Evolutionary conservation across 148 eudicot species (phyloP), one percentile per base, ranked within the genome.

Genomic region (Vaccinium macrocarpon): DNA sequence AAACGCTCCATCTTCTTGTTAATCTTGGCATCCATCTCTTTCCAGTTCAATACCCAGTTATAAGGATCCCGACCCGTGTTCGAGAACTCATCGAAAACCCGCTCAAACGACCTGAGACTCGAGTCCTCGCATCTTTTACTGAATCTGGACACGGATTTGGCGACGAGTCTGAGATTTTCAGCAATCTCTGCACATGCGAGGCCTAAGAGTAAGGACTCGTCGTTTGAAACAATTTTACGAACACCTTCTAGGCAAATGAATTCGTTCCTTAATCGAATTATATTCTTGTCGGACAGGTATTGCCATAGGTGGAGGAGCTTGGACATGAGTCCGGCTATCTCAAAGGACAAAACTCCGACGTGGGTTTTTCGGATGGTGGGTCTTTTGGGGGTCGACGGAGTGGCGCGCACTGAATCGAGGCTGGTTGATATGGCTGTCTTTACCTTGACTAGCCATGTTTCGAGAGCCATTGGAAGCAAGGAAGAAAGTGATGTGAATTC

Each of bases 171-270:
- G 18, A 96, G 83, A 73, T 85, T 90, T 10, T 92, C 91, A 25
- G 91, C 85, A 59, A 93, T 78, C 82, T 96, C 99, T 0, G 98
- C 93, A 32, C 92, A 91, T 6, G 97, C 94, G 10, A 96, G 87
- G 66, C 89, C 82, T 8, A 93, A 85, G n/a, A 96, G 91, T 81
- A 96, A 94, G 19, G 89, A 81, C 9, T 93, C 98, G 81, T 96
- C 95, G 80, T 89, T 88, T 19, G 99, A 96, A 62, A 96, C 93
- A 77, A 96, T 90, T 59, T 94, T 93, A 0, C 91, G 92, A 7
- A 94, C 94, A 18, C 99, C 99, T 84, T 90, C 91, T 0, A 91
- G 84, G 6, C 87, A 61, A 4, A 94, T 73, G 4, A 90, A 87
- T 25, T 94, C 94, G 53, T 84, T 89, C 19, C 87, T 88, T 5